phyloP scores from a whole-genome alignment of 371 early-diverging fungal genomes.

The Chytridium lagenaria region DNA sequence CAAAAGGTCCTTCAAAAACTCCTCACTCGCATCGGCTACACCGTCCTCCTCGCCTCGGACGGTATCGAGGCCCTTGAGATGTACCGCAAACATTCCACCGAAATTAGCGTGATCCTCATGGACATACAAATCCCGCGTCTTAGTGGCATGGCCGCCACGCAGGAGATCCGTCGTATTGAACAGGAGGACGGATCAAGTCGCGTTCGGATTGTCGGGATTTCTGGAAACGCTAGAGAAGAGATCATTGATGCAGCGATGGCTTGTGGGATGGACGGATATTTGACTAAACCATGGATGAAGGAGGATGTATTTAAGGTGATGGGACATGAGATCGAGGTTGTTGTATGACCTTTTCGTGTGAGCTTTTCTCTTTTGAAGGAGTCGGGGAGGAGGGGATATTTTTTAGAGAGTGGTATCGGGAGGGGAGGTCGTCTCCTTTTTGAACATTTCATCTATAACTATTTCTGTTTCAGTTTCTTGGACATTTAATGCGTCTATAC shows the following conservation, averaged over 20 bases:
- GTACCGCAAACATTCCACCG: not conserved
- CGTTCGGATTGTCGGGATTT: slow-evolving; percentile 10
- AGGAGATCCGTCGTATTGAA: slow-evolving; percentile 9
- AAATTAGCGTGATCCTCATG: slow-evolving; percentile 10
- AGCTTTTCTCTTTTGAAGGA: not conserved
- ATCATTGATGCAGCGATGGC: slow-evolving; percentile 1
- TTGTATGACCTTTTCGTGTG: not conserved
- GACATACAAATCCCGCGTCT: slow-evolving; percentile 19
- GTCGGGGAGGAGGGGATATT: too few species aligned
- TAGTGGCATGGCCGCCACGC: slow-evolving; percentile 11
- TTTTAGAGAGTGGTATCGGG: too few species aligned
- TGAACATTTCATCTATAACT: too few species aligned
- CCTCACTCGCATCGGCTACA: not conserved
- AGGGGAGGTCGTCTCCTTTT: too few species aligned
- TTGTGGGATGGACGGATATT: slow-evolving; percentile 14
- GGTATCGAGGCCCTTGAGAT: slow-evolving; percentile 16
- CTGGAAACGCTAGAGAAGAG: slow-evolving; percentile 22
- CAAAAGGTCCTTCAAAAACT: not conserved
- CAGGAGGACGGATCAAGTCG: not conserved
- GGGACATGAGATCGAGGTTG: not conserved
- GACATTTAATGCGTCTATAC: too few species aligned
- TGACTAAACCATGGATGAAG: slow-evolving; percentile 24
- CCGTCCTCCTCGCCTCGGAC: not conserved
- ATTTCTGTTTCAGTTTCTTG: too few species aligned
- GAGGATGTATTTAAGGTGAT: not conserved